phyloP scores from a whole-genome alignment of 352 stramenopile species.

The Blastocystis sp. region DNA sequence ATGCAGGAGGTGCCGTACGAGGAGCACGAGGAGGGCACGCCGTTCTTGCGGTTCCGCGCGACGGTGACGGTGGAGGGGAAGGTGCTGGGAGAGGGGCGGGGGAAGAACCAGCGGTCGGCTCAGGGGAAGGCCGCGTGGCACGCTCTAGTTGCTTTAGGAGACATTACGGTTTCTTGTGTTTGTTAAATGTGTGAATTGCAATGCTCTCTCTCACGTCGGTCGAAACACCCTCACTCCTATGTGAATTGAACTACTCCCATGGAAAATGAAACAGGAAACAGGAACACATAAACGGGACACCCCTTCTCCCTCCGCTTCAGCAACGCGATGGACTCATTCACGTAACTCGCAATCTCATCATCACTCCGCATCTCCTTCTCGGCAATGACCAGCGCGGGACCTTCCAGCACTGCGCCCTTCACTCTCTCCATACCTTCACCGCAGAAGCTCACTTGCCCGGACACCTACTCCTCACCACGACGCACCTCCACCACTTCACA shows the following conservation, averaged over 20 bases:
- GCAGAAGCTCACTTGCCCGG: background rate
- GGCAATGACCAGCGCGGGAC: background rate
- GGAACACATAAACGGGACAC: background rate
- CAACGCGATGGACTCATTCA: background rate
- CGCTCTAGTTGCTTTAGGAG: conserved; percentile 9
- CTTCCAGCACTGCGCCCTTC: background rate
- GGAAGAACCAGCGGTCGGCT: conserved; percentile 28
- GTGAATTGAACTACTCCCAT: too few species aligned
- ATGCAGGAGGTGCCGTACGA: conserved; percentile 3
- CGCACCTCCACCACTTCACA: background rate
- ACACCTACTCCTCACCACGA: background rate
- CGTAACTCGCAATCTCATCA: background rate
- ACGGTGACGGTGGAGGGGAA: conserved; percentile 30
- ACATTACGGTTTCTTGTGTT: background rate
- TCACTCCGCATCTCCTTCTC: background rate
- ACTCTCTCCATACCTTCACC: background rate
- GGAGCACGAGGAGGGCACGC: conserved; percentile 1
- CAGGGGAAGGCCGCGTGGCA: conserved; percentile 20
- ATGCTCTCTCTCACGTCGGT: too few species aligned
- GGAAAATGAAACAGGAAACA: background rate
- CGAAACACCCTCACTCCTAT: too few species aligned
- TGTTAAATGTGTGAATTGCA: background rate
- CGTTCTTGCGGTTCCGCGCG: conserved; percentile 18
- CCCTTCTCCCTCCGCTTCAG: background rate
- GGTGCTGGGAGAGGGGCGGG: conserved; percentile 7